Evolutionary conservation across 192 early-diverging fungal genomes (phyloP).

Genomic region (Gigaspora rosea): DNA sequence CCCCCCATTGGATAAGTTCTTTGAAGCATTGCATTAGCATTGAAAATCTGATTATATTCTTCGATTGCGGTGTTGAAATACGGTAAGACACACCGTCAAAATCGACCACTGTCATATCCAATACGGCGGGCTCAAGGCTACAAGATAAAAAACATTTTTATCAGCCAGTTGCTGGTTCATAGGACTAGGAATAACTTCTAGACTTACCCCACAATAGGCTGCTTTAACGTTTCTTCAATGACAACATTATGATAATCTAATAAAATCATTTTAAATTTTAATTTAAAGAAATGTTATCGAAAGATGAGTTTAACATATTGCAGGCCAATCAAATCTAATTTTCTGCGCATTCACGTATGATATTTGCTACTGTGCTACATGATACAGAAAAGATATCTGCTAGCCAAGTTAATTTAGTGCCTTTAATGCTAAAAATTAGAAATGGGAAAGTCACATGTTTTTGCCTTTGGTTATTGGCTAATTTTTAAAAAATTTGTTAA

Average conservation of each 20-base stretch:
- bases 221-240: constrained; percentile 55
- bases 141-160: constrained; percentile 6
- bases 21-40: constrained; percentile 83
- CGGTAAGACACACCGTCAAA: constrained; percentile 96
- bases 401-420: too few species aligned
- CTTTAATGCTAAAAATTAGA: too few species aligned
- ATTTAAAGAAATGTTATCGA: too few species aligned
- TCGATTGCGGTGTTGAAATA: constrained; percentile 64
- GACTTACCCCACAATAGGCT: constrained; percentile 54
- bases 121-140: constrained; percentile 58
- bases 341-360: too few species aligned
- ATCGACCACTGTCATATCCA: constrained; percentile 87
- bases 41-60: constrained; percentile 66
- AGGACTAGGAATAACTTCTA: not conserved
- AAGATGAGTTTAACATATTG: too few species aligned
- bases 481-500: too few species aligned
- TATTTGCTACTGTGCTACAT: too few species aligned
- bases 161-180: not conserved
- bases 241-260: constrained; percentile 67
- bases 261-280: constrained; percentile 51
- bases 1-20: constrained; percentile 81
- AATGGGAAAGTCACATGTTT: too few species aligned
- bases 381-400: too few species aligned
- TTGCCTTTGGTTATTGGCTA: too few species aligned
- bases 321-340: too few species aligned